Evolutionary conservation across 2,329 filamentous ascomycete species (phyloP).

Genomic region (Paraphaeosphaeria sporulosa): DNA sequence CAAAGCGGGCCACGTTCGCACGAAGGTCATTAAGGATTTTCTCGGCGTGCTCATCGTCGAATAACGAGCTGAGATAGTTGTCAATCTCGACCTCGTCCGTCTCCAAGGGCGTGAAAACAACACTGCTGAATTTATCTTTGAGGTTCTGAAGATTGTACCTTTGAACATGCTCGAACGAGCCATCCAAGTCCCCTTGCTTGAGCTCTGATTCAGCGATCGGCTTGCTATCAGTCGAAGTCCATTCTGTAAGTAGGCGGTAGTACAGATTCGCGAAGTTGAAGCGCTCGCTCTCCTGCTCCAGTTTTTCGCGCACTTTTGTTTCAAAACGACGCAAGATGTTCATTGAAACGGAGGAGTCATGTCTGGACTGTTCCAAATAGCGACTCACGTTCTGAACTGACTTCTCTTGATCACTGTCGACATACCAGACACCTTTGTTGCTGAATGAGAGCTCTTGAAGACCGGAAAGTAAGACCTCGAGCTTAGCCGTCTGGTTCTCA

Average conservation of each 20-base stretch:
- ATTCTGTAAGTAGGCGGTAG: conserved; percentile 25
- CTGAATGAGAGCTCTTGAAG: conserved; percentile 20
- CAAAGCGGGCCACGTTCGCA: conserved; percentile 6
- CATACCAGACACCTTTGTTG: conserved; percentile 24
- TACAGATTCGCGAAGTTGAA: conserved; percentile 26
- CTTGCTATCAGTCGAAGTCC: conserved; percentile 21
- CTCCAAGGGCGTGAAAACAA: conserved; percentile 27
- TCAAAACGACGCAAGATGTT: conserved; percentile 20
- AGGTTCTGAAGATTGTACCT: conserved; percentile 24
- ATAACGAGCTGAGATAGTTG: conserved; percentile 21
- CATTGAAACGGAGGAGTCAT: conserved; percentile 22
- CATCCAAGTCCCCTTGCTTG: conserved; percentile 20
- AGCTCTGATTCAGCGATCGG: conserved; percentile 18
- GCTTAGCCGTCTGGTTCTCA: conserved; percentile 14
- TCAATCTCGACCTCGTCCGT: conserved; percentile 28
- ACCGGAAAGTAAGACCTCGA: conserved; percentile 18
- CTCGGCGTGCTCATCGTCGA: conserved; percentile 22
- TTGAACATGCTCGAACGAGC: conserved; percentile 26
- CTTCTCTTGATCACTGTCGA: conserved; percentile 20
- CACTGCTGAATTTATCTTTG: conserved; percentile 25
- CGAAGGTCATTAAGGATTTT: conserved; percentile 15
- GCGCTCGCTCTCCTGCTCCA: conserved; percentile 25
- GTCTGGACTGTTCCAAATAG: conserved; percentile 23
- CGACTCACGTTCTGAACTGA: conserved; percentile 17
- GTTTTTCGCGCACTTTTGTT: conserved; percentile 18